These are phyloP conservation scores for Talaromyces verruculosus DNA, from an alignment of 2,329 filamentous ascomycete species.

Conservation along the genomic window DNA sequence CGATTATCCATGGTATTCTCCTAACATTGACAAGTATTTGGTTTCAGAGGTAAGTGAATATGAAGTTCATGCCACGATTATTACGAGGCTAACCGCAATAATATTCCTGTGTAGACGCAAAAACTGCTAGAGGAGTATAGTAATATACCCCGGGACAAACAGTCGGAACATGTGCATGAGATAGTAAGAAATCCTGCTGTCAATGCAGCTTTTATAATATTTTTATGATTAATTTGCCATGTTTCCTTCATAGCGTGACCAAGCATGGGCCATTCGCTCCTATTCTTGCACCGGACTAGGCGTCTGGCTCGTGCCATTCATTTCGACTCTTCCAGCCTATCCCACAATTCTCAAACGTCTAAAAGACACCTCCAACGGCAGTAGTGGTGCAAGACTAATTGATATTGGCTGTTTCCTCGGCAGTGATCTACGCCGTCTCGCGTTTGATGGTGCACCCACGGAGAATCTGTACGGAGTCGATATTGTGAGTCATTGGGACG, in stretches of 20 bases:
- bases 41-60: conserved; percentile 7
- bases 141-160: conserved; percentile 4
- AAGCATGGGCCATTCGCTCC: conserved; percentile 18
- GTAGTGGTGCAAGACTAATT: conserved; percentile 2
- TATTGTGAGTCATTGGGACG: conserved; percentile 52
- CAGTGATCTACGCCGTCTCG: conserved; percentile 23
- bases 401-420: conserved; percentile 15
- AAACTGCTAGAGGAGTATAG: conserved; percentile 15
- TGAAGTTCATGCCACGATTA: background rate
- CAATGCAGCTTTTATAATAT: background rate
- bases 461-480: conserved; percentile 54
- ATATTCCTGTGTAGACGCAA: background rate
- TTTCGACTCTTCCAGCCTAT: conserved; percentile 10
- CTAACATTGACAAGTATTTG: conserved; percentile 13
- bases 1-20: conserved; percentile 4
- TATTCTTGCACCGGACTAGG: conserved; percentile 14
- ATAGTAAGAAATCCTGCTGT: background rate
- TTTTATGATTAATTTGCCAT: background rate
- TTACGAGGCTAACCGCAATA: background rate
- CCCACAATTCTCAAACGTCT: conserved; percentile 2
- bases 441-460: conserved; percentile 52
- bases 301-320: conserved; percentile 18
- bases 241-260: background rate
- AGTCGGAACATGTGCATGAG: conserved; percentile 17
- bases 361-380: background rate